Evolutionary conservation across 352 stramenopile genomes (phyloP).

Genomic region (Lagenidium sp.): DNA sequence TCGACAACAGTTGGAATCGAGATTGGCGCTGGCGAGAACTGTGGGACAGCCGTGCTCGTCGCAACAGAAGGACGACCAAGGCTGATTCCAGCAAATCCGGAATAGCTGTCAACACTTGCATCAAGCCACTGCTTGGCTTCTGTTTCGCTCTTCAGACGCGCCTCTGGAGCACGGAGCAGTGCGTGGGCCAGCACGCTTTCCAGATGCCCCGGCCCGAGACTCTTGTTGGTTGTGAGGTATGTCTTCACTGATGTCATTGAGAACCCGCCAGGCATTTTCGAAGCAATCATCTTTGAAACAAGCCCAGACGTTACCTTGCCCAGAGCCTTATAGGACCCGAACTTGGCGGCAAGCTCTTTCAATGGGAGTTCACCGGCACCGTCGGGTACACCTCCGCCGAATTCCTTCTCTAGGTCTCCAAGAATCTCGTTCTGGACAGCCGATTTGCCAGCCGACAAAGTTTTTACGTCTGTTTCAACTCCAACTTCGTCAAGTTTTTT

Average conservation of each 20-base stretch:
- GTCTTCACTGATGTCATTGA: conserved; percentile 70
- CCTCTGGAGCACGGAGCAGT: conserved; percentile 41
- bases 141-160: conserved; percentile 59
- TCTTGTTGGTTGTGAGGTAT: conserved; percentile 48
- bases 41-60: conserved; percentile 16
- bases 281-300: conserved; percentile 66
- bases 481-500: conserved; percentile 63
- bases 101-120: conserved; percentile 55
- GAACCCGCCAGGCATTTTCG: conserved; percentile 83
- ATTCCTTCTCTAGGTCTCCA: conserved; percentile 84
- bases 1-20: conserved; percentile 51
- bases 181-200: conserved; percentile 73
- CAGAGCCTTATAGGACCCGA: conserved; percentile 56
- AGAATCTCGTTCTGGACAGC: conserved; percentile 86
- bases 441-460: conserved; percentile 74
- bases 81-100: conserved; percentile 60
- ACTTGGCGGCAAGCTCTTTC: conserved; percentile 58
- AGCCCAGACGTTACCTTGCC: conserved; percentile 57
- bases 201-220: conserved; percentile 53
- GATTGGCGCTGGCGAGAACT: conserved; percentile 28
- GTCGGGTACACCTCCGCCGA: conserved; percentile 55
- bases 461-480: conserved; percentile 70
- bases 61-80: conserved; percentile 23
- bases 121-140: conserved; percentile 81
- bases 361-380: conserved; percentile 65